Base-by-base conservation (phyloP, 345 rosid genomes). In the Bruguiera sexangula region DNA sequence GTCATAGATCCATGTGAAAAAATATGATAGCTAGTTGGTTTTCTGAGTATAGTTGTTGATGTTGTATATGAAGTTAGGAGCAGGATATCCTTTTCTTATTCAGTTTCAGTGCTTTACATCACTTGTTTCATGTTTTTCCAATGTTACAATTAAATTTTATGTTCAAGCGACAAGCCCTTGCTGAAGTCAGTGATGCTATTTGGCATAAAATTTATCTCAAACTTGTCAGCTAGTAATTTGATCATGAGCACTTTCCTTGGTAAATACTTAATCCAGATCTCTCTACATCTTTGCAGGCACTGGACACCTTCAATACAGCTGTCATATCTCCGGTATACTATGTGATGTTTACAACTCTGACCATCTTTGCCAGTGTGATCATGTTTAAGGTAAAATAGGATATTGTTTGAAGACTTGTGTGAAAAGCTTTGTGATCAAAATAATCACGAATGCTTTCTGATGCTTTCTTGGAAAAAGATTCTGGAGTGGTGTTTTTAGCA, bases 311-410 rank as follows among this genome's bases (percentile, higher is more conserved):
- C 80, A 94, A 94, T 62, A 88, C 98, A 2, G 90, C 98, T 10
- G 95, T 94, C 60, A 75, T 94, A 37, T 94, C 97, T 70, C 98
- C 98, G 34, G 89, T 92, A 29, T 94, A 91, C 85, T 94, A 88
- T 59, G 96, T 94, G 63, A 87, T 87, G 91, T 94, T 94, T 75
- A 91, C 98, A 29, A 78, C 89, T 4, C 76, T 94, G 73, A 94
- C 98, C 65, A 94, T 94, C 60, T 39, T 91, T 74, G 98, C 98
- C 69, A 94, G 97, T 77, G 86, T 87, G 86, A 94, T 94, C 75
- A 94, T 94, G 98, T 94, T 94, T 79, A 94, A 94, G 97, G 97
- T 89, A 74, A 65, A 26, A 48, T 21, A 27, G 50, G 19, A 11
- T 8, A 16, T 48, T 2, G 16, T 43, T 13, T 43, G 50, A 43